A percentile compares a stretch with the other conserved stretches of the same genome.
These are phyloP conservation scores for Dendrothele bispora DNA, from an alignment of 768 basidiomycete genomes.

Conservation along the genomic window DNA sequence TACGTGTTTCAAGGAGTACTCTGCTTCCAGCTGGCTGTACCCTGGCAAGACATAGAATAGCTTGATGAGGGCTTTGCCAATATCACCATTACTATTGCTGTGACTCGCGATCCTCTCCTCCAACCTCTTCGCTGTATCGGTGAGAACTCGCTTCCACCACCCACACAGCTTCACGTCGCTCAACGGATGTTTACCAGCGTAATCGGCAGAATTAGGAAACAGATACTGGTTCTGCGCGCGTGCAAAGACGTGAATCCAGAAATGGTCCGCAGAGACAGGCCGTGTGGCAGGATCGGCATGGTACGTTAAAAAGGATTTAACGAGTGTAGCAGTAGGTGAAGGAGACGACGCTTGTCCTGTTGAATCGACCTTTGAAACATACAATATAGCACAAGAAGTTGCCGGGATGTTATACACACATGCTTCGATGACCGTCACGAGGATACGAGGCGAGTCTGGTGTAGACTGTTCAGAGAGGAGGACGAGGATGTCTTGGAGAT, in stretches of 20 bases:
- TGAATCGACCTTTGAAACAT: constrained; percentile 93
- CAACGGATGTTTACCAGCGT: constrained; percentile 67
- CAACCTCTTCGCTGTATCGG: constrained; percentile 50
- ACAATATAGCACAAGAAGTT: constrained; percentile 71
- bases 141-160: constrained; percentile 89
- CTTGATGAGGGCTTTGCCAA: constrained; percentile 25
- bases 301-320: constrained; percentile 62
- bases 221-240: constrained; percentile 90
- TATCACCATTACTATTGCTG: background rate
- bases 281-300: constrained; percentile 65
- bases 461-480: constrained; percentile 65
- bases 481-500: constrained; percentile 75
- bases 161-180: constrained; percentile 78
- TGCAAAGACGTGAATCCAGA: constrained; percentile 90
- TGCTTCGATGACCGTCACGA: constrained; percentile 82
- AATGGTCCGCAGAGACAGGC: constrained; percentile 51
- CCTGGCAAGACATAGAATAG: constrained; percentile 73
- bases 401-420: constrained; percentile 71
- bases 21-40: constrained; percentile 65
- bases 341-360: constrained; percentile 72
- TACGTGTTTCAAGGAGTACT: constrained; percentile 47
- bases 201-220: constrained; percentile 84
- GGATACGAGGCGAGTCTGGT: constrained; percentile 50
- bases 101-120: constrained; percentile 22
- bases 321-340: constrained; percentile 70